phyloP scores from a whole-genome alignment of 176 grass and related monocot genomes.

The Ananas comosus region DNA sequence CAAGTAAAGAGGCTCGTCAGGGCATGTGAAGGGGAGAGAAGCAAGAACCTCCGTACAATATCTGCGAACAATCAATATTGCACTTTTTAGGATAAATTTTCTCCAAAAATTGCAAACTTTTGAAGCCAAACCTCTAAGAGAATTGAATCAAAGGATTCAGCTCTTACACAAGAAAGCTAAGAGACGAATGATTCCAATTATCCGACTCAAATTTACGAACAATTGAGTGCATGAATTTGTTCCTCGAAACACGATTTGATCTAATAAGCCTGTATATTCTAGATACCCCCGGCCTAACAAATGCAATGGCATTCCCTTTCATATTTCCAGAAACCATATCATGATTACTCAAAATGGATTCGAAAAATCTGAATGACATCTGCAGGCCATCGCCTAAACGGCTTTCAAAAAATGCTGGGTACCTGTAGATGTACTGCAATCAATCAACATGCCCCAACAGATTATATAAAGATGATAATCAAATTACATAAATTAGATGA shows the following conservation, averaged over 20 bases:
- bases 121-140: conserved; percentile 4
- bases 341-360: conserved; percentile 60
- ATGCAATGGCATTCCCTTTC: conserved; percentile 71
- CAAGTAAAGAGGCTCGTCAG: conserved; percentile 93
- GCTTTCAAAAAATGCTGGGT: conserved; percentile 94
- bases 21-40: conserved; percentile 75
- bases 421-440: conserved; percentile 45
- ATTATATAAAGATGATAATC: background rate
- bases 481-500: conserved; percentile 1
- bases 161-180: conserved; percentile 90
- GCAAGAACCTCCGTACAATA: conserved; percentile 95
- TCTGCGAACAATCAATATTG: conserved; percentile 35
- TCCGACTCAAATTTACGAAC: conserved; percentile 74
- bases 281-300: conserved; percentile 80
- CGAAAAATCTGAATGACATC: conserved; percentile 82
- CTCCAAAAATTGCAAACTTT: background rate
- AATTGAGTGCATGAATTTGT: conserved; percentile 96
- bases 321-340: conserved; percentile 35
- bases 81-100: too few species aligned
- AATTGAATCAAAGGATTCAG: conserved; percentile 20
- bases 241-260: conserved; percentile 83
- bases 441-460: conserved; percentile 7
- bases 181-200: conserved; percentile 39
- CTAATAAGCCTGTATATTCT: conserved; percentile 89
- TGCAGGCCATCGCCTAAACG: conserved; percentile 88